Percentiles rank a stretch among this genome's conserved stretches.
Conservation (phyloP, 257 asterid species). For the Lavandula angustifolia region DNA sequence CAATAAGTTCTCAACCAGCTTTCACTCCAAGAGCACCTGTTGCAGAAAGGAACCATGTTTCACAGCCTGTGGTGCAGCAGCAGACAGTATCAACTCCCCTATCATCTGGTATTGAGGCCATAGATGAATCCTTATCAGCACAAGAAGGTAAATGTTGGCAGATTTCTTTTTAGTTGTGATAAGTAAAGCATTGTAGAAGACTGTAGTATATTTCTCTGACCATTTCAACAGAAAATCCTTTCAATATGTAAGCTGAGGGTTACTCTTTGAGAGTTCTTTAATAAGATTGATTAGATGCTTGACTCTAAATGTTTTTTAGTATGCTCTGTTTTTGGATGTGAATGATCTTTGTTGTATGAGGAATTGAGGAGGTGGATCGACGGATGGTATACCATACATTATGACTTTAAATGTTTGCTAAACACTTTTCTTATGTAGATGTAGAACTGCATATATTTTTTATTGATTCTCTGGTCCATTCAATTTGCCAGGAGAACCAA, state of each 20-base stretch:
- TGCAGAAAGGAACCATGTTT: slow-evolving; percentile 45
- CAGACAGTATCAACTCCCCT: slow-evolving; percentile 39
- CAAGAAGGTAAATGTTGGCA: slow-evolving; percentile 53
- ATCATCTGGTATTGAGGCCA: slow-evolving; percentile 41
- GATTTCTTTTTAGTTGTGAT: slow-evolving; percentile 19
- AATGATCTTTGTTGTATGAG: background rate
- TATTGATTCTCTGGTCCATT: background rate
- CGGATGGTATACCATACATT: background rate
- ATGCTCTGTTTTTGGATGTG: slow-evolving; percentile 22
- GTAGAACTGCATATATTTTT: background rate
- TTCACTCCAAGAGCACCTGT: slow-evolving; percentile 50
- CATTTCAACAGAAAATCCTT: slow-evolving; percentile 16
- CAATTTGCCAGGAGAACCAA: slow-evolving; percentile 59
- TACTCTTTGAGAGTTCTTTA: background rate
- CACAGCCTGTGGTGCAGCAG: slow-evolving; percentile 54
- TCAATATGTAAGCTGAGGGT: slow-evolving; percentile 10
- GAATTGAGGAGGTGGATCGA: slow-evolving; percentile 2
- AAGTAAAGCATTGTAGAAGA: background rate
- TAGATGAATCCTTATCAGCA: slow-evolving; percentile 47
- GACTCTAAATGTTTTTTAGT: slow-evolving; percentile 10
- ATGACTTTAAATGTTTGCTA: slow-evolving; percentile 10
- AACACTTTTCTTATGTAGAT: background rate
- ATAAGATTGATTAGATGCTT: background rate
- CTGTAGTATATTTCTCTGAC: background rate
- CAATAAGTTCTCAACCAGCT: slow-evolving; percentile 23